phyloP scores from a whole-genome alignment of 805 yeast species.

The Isabelozyma rhagii region DNA sequence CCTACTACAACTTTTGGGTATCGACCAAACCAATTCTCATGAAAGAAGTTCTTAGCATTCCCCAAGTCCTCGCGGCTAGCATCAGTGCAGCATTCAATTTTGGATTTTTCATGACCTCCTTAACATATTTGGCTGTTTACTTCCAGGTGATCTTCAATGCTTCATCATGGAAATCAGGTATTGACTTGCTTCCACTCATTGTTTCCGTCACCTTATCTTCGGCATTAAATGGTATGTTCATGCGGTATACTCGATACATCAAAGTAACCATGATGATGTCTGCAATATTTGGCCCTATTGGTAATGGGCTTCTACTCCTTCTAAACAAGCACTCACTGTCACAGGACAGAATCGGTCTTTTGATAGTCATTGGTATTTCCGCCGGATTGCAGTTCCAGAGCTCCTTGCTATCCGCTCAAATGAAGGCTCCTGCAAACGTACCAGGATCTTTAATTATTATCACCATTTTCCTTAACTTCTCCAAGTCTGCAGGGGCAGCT shows the following conservation, averaged over 20 bases:
- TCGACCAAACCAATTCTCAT: constrained; percentile 49
- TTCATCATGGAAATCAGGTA: constrained; percentile 34
- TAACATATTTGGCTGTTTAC: constrained; percentile 33
- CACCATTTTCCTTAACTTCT: constrained; percentile 32
- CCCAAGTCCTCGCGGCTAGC: constrained; percentile 36
- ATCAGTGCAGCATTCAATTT: constrained; percentile 32
- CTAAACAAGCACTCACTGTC: constrained; percentile 19
- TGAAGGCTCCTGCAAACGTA: constrained; percentile 32
- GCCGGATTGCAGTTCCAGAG: constrained; percentile 37
- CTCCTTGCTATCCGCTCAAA: constrained; percentile 32
- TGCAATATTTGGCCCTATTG: constrained; percentile 28
- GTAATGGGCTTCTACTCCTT: constrained; percentile 30
- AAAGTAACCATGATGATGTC: constrained; percentile 31
- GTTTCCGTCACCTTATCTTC: constrained; percentile 31
- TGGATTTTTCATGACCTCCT: constrained; percentile 37
- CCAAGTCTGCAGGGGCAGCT: constrained; percentile 30
- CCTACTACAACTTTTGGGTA: constrained; percentile 37
- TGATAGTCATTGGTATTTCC: constrained; percentile 31
- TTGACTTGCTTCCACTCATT: constrained; percentile 33
- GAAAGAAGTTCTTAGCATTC: constrained; percentile 33
- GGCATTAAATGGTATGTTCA: constrained; percentile 27
- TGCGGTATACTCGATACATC: constrained; percentile 23
- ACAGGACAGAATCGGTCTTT: constrained; percentile 26
- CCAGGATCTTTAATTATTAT: constrained; percentile 34
- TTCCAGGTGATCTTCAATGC: constrained; percentile 37